Evolutionary conservation across 2,329 filamentous ascomycete genomes (phyloP).

Genomic region (Triangularia verruculosa): DNA sequence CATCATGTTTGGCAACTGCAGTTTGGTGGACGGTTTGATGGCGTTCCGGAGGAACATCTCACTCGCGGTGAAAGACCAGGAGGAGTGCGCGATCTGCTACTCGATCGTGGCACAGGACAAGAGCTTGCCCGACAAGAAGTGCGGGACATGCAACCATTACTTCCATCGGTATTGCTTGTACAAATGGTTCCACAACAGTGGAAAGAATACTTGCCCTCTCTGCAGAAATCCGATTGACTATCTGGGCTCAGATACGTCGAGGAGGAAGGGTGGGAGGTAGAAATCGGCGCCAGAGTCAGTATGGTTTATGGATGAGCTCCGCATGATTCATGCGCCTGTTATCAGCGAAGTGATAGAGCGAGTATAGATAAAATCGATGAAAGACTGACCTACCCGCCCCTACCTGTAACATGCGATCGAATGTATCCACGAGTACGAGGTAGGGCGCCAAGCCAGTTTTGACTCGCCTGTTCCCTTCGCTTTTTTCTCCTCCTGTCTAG

Average conservation of each 20-base stretch:
- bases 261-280: slow-evolving; percentile 21
- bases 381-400: too few relatives aligned
- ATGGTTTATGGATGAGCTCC: neutral
- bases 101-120: slow-evolving; percentile 86
- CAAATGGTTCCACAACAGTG: slow-evolving; percentile 96
- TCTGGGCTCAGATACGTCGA: slow-evolving; percentile 27
- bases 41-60: slow-evolving; percentile 85
- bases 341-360: neutral
- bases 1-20: slow-evolving; percentile 89
- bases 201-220: slow-evolving; percentile 85
- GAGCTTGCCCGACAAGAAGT: slow-evolving; percentile 87
- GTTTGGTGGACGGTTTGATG: slow-evolving; percentile 79
- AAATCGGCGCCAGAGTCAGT: neutral
- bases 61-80: slow-evolving; percentile 86
- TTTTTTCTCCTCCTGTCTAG: neutral
- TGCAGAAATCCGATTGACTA: slow-evolving; percentile 85
- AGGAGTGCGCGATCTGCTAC: slow-evolving; percentile 96
- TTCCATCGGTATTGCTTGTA: slow-evolving; percentile 90
- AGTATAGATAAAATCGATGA: neutral
- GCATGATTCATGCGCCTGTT: neutral
- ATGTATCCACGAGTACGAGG: too few relatives aligned
- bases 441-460: neutral
- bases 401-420: too few relatives aligned
- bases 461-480: too few relatives aligned
- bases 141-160: slow-evolving; percentile 86